phyloP scores from a whole-genome alignment of 371 early-diverging fungal species.

The Mucor saturninus region DNA sequence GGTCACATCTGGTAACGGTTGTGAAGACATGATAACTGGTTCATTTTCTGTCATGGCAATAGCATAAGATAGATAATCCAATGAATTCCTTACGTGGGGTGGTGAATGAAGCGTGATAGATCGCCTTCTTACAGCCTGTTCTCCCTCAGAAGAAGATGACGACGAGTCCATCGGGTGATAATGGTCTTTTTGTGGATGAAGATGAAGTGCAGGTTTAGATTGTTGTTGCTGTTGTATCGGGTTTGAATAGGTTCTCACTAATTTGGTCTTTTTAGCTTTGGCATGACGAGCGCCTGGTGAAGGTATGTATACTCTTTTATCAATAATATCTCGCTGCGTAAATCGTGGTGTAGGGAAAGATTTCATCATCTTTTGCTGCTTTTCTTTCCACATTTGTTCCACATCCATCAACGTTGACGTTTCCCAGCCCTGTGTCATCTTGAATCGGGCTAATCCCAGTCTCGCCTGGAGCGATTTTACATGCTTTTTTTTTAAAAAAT shows the following conservation, averaged over 20 bases:
- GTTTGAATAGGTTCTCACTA: constrained; percentile 31
- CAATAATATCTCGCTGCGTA: constrained; percentile 48
- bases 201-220: background rate
- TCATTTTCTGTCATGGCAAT: constrained; percentile 41
- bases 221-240: background rate
- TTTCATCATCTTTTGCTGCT: constrained; percentile 32
- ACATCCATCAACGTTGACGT: constrained; percentile 40
- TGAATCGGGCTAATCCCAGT: constrained; percentile 48
- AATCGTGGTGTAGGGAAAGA: constrained; percentile 47
- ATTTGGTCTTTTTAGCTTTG: constrained; percentile 23
- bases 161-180: background rate
- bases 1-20: constrained; percentile 35
- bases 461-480: constrained; percentile 35
- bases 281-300: constrained; percentile 20
- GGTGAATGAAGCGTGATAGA: background rate
- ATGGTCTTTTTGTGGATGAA: background rate
- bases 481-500: constrained; percentile 26
- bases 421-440: constrained; percentile 48
- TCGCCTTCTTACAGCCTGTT: background rate
- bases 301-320: constrained; percentile 27
- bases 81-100: constrained; percentile 22
- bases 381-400: constrained; percentile 41
- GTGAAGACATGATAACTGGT: constrained; percentile 17
- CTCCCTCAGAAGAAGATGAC: constrained; percentile 6
- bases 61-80: constrained; percentile 45